These are phyloP conservation scores for Capillidium heterosporum DNA, from an alignment of 371 early-diverging fungal species.

Conservation along the genomic window DNA sequence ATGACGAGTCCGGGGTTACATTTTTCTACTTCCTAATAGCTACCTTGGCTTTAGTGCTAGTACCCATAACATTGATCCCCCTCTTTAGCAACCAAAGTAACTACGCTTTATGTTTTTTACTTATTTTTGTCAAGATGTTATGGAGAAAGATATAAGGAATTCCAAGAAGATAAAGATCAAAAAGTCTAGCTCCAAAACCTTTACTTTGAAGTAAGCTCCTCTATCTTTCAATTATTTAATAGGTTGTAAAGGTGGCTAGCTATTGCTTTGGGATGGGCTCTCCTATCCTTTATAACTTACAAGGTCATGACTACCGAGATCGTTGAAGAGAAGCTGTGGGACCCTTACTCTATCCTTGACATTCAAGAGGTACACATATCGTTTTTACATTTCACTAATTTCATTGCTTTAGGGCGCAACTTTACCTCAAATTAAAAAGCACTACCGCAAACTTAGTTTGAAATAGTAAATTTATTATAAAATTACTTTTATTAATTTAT, in stretches of 20 bases:
- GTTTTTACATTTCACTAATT: neutral
- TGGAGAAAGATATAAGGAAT: constrained; percentile 12
- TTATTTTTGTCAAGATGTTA: constrained; percentile 10
- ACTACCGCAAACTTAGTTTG: constrained; percentile 9
- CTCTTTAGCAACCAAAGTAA: constrained; percentile 29
- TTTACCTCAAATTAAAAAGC: constrained; percentile 2
- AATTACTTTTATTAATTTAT: constrained; percentile 30
- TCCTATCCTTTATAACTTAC: constrained; percentile 55
- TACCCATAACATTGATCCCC: constrained; percentile 52
- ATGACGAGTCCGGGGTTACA: constrained; percentile 86
- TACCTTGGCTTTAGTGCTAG: constrained; percentile 51
- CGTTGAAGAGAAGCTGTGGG: constrained; percentile 48
- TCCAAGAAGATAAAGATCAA: constrained; percentile 6
- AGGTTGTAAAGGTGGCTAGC: constrained; percentile 20
- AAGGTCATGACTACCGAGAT: constrained; percentile 49
- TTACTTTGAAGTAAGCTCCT: neutral
- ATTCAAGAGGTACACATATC: constrained; percentile 32
- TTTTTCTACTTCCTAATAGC: constrained; percentile 86
- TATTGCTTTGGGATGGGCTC: constrained; percentile 52
- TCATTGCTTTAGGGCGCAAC: constrained; percentile 4
- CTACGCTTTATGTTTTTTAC: neutral
- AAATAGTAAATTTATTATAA: constrained; percentile 7
- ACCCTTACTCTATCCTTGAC: constrained; percentile 83
- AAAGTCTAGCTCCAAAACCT: neutral
- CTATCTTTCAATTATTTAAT: neutral